Evolutionary conservation across 2,329 filamentous ascomycete genomes (phyloP).

Genomic region (Fusarium sororula): DNA sequence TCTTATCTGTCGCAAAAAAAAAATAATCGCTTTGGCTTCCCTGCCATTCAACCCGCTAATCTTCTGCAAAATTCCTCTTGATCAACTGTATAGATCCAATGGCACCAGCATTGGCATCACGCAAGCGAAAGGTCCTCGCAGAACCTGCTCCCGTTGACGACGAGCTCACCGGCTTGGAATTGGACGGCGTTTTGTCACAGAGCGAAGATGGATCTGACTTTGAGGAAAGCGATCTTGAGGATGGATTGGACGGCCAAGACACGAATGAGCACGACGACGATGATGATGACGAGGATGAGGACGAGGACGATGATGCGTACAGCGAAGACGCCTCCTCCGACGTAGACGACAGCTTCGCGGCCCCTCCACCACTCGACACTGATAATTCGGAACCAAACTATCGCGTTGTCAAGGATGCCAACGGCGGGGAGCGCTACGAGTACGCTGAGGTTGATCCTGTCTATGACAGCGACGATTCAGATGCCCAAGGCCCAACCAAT

Average conservation of each 20-base stretch:
- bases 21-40: background rate
- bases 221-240: conserved; percentile 49
- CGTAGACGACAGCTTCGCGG: conserved; percentile 47
- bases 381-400: conserved; percentile 58
- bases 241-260: conserved; percentile 46
- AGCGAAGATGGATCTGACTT: conserved; percentile 67
- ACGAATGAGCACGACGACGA: background rate
- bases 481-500: conserved; percentile 80
- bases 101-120: conserved; percentile 33
- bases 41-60: background rate
- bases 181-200: conserved; percentile 66
- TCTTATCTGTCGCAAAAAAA: conserved; percentile 25
- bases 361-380: conserved; percentile 46
- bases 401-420: conserved; percentile 78
- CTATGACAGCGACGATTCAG: conserved; percentile 95
- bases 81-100: conserved; percentile 18
- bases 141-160: conserved; percentile 27
- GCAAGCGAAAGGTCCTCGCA: conserved; percentile 38
- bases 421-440: conserved; percentile 88
- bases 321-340: conserved; percentile 45
- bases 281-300: conserved; percentile 46
- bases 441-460: conserved; percentile 94
- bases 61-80: background rate
- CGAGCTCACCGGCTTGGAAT: conserved; percentile 55
- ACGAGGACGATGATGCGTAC: conserved; percentile 38